Evolutionary conservation across 2,329 filamentous ascomycete genomes (phyloP).

Genomic region (Trichoderma semiorbis): DNA sequence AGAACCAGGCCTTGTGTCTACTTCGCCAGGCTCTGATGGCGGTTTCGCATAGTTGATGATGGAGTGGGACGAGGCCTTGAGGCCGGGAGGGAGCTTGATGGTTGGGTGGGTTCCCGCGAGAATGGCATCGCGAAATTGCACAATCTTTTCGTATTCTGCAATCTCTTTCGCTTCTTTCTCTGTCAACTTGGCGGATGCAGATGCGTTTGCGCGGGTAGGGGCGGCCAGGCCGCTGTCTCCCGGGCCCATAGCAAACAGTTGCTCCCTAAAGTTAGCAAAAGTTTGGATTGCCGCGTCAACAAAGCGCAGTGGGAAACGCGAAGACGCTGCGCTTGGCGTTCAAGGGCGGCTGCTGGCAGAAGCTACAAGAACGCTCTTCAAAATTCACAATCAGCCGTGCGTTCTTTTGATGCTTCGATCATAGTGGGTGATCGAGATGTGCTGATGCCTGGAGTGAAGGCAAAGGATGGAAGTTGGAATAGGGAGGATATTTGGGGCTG

Average conservation of each 20-base stretch:
- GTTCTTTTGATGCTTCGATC: background rate
- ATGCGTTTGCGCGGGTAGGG: conserved; percentile 17
- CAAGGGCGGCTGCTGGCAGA: background rate
- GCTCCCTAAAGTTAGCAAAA: background rate
- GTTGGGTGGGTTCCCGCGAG: conserved; percentile 70
- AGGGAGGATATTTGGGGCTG: background rate
- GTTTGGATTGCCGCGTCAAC: background rate
- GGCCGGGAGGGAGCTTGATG: conserved; percentile 52
- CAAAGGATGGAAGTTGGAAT: background rate
- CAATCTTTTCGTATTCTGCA: conserved; percentile 72
- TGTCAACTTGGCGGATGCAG: conserved; percentile 30
- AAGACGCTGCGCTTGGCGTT: background rate
- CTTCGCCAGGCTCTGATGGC: conserved; percentile 21
- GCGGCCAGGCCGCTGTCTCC: conserved; percentile 22
- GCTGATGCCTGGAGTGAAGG: background rate
- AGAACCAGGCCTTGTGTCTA: background rate
- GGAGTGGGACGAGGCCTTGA: conserved; percentile 27
- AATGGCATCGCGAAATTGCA: conserved; percentile 76
- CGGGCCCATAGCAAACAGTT: conserved; percentile 27
- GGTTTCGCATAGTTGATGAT: background rate
- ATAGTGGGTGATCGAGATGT: background rate
- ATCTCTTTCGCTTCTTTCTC: conserved; percentile 55
- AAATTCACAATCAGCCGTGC: background rate
- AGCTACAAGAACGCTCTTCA: background rate
- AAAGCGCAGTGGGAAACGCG: background rate